Conservation (phyloP, 768 basidiomycete genomes). For the Dacryopinax spathularia region DNA sequence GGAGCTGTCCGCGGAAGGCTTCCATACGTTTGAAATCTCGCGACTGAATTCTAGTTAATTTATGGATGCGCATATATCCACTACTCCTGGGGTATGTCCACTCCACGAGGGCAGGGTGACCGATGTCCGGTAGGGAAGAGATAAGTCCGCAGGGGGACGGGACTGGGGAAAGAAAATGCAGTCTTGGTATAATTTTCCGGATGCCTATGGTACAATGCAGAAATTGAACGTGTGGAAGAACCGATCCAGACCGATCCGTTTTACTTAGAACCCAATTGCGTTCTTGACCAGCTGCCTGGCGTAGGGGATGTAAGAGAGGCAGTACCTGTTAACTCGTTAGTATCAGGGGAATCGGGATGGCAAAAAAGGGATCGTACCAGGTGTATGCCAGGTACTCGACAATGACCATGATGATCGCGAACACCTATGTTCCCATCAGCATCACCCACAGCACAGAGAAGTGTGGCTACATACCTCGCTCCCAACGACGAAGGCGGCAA, state of each 20-base stretch:
- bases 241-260: too few species aligned
- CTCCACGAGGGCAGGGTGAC: too few species aligned
- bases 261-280: neutral
- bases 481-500: constrained; percentile 64
- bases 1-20: too few species aligned
- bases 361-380: constrained; percentile 57
- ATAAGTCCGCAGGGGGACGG: neutral
- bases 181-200: neutral
- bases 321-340: constrained; percentile 18
- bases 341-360: neutral
- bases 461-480: constrained; percentile 39
- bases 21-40: too few species aligned
- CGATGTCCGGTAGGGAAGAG: neutral
- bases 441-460: neutral
- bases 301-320: constrained; percentile 66
- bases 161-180: neutral
- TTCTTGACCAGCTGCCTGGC: constrained; percentile 34
- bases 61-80: too few species aligned
- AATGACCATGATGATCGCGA: constrained; percentile 63
- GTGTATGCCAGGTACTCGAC: constrained; percentile 83
- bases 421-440: neutral
- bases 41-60: too few species aligned
- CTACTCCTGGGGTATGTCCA: too few species aligned
- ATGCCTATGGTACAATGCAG: neutral
- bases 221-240: too few species aligned